phyloP scores from a whole-genome alignment of 2,329 filamentous ascomycete genomes.

The Penicillium sp. region DNA sequence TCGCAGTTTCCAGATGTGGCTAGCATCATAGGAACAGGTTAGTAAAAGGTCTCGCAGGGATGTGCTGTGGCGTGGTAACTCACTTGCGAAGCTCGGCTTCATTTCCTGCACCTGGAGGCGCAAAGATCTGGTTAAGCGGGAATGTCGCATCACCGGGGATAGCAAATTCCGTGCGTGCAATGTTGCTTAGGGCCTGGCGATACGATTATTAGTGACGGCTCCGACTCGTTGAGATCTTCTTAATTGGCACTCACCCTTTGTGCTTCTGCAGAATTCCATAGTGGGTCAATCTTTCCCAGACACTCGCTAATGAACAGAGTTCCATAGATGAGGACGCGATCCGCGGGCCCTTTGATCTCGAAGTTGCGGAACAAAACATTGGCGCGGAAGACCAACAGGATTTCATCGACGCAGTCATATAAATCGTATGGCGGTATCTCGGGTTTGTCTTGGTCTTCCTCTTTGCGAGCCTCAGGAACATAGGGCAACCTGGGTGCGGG shows the following conservation, averaged over 20 bases:
- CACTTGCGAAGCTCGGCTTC: conserved; percentile 91
- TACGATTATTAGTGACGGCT: conserved; percentile 2
- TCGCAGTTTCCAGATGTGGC: conserved; percentile 76
- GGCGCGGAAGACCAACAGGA: conserved; percentile 87
- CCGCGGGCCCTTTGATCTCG: conserved; percentile 94
- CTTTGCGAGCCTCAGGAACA: conserved; percentile 43
- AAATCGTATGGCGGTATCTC: conserved; percentile 76
- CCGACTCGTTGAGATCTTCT: background rate
- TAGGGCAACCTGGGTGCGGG: conserved; percentile 81
- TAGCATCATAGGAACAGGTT: conserved; percentile 19
- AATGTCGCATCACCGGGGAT: conserved; percentile 92
- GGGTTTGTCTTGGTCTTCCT: conserved; percentile 34
- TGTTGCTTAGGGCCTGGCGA: conserved; percentile 78
- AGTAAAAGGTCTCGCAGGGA: background rate
- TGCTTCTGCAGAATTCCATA: conserved; percentile 63
- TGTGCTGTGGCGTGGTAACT: conserved; percentile 20
- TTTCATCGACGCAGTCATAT: conserved; percentile 95
- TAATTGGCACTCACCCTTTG: conserved; percentile 55
- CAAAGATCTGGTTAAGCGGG: conserved; percentile 95
- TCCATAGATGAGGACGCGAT: conserved; percentile 92
- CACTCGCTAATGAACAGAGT: conserved; percentile 94
- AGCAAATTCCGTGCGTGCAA: conserved; percentile 91
- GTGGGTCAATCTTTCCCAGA: conserved; percentile 79
- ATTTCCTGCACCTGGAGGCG: conserved; percentile 79
- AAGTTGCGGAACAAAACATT: conserved; percentile 99